phyloP scores from a whole-genome alignment of 148 eudicot species.

The Tetragonia tetragonoides region DNA sequence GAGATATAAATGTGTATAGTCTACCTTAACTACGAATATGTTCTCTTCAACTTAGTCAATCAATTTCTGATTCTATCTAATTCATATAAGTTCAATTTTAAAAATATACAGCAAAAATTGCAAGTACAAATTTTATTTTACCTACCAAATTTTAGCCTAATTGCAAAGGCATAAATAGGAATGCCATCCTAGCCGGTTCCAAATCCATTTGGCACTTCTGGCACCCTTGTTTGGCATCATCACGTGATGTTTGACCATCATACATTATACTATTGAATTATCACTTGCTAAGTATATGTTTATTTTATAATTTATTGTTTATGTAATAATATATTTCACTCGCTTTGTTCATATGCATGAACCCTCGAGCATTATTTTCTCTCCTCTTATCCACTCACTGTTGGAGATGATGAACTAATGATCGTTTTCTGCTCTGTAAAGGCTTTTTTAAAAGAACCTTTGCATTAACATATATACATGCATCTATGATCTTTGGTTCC shows the following conservation, averaged over 20 bases:
- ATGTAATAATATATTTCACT: neutral
- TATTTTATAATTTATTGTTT: neutral
- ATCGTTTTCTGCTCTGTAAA: neutral
- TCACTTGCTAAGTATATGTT: neutral
- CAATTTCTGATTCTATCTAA: too few species aligned
- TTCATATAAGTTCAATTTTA: too few species aligned
- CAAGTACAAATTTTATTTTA: too few species aligned
- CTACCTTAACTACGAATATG: too few species aligned
- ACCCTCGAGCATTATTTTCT: neutral
- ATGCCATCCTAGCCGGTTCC: neutral
- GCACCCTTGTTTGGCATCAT: constrained; percentile 23
- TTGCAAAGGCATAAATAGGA: too few species aligned
- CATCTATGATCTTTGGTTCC: neutral
- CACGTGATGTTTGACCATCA: constrained; percentile 33
- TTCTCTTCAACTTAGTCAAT: too few species aligned
- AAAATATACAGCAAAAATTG: too few species aligned
- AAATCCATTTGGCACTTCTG: neutral
- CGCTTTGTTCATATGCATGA: neutral
- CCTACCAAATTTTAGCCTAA: too few species aligned
- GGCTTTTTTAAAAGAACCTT: constrained; percentile 7
- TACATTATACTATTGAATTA: neutral
- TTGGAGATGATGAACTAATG: neutral
- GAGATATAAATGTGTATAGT: too few species aligned
- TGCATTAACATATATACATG: constrained; percentile 18
- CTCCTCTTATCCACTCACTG: neutral